Percentiles rank a stretch among this genome's conserved stretches.
These are phyloP conservation scores for Lecanosticta acicola DNA, from an alignment of 2,329 filamentous ascomycete species.

Conservation along the genomic window DNA sequence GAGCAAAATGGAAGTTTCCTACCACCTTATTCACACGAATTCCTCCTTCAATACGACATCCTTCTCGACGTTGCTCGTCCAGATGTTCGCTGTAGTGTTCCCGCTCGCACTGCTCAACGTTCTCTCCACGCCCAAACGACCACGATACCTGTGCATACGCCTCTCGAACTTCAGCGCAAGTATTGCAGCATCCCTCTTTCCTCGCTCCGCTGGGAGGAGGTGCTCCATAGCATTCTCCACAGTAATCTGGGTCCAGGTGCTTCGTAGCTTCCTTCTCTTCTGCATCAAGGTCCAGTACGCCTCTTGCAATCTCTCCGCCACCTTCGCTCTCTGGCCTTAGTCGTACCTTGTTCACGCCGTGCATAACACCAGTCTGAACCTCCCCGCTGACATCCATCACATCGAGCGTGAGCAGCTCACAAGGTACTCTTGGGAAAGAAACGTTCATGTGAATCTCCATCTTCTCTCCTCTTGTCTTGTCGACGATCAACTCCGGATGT, in stretches of 20 bases:
- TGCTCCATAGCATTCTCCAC: slow-evolving; percentile 88
- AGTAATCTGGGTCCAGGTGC: slow-evolving; percentile 88
- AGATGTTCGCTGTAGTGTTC: slow-evolving; percentile 90
- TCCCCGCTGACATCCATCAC: slow-evolving; percentile 99
- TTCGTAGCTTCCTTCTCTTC: slow-evolving; percentile 54
- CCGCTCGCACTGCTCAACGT: slow-evolving; percentile 88
- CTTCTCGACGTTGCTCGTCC: slow-evolving; percentile 81
- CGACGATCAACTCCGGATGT: slow-evolving; percentile 87
- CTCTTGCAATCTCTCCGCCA: slow-evolving; percentile 66
- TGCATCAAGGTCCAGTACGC: slow-evolving; percentile 63
- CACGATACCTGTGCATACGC: slow-evolving; percentile 85
- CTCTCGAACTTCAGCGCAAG: slow-evolving; percentile 92
- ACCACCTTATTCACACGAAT: slow-evolving; percentile 97
- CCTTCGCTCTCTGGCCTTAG: slow-evolving; percentile 68
- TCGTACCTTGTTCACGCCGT: slow-evolving; percentile 87
- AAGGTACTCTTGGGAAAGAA: slow-evolving; percentile 87
- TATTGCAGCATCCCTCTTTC: slow-evolving; percentile 92
- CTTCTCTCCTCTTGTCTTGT: slow-evolving; percentile 94
- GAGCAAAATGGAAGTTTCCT: slow-evolving; percentile 97
- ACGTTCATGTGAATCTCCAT: slow-evolving; percentile 99
- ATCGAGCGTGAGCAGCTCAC: slow-evolving; percentile 91
- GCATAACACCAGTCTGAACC: slow-evolving; percentile 87
- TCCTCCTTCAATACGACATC: slow-evolving; percentile 86
- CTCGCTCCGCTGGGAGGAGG: slow-evolving; percentile 61
- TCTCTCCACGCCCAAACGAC: slow-evolving; percentile 89